Evolutionary conservation across 2,329 filamentous ascomycete species (phyloP).

Genomic region (Emericellopsis cladophorae): DNA sequence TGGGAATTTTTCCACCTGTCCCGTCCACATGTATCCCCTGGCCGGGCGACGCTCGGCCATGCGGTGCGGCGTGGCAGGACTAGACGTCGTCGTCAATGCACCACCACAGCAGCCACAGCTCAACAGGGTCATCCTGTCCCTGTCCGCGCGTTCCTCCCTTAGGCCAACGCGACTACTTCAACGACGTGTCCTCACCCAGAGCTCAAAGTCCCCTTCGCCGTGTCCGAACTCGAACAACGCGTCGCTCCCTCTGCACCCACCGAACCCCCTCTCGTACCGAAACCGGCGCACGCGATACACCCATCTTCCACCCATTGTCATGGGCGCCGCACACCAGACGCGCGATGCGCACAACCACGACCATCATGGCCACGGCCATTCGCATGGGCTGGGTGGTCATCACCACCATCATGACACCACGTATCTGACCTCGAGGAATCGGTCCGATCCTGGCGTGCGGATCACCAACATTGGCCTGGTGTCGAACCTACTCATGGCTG

Average conservation of each 20-base stretch:
- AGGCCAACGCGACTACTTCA: neutral
- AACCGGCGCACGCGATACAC: constrained; percentile 7
- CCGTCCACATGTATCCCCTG: constrained; percentile 4
- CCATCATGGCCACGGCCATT: constrained; percentile 40
- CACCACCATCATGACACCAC: constrained; percentile 86
- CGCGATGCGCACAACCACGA: constrained; percentile 13
- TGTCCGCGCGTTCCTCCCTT: neutral
- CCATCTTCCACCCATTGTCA: constrained; percentile 8
- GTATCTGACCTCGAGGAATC: constrained; percentile 80
- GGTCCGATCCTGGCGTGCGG: constrained; percentile 55
- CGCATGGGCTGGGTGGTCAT: constrained; percentile 36
- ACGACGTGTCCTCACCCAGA: constrained; percentile 2
- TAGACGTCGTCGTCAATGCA: constrained; percentile 10
- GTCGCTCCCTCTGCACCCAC: constrained; percentile 13
- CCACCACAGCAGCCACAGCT: constrained; percentile 22
- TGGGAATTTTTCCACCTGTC: neutral
- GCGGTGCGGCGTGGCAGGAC: constrained; percentile 2
- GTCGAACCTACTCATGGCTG: constrained; percentile 87
- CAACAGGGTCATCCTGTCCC: too few relatives aligned
- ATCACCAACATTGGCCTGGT: constrained; percentile 49
- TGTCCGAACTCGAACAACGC: constrained; percentile 3
- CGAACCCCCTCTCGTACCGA: constrained; percentile 9
- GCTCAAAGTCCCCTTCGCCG: constrained; percentile 1
- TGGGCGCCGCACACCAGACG: constrained; percentile 17
- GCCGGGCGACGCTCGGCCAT: constrained; percentile 5